Evolutionary conservation across 1,284 basidiomycete genomes (phyloP).

Genomic region (Microbotryum scabiosae): DNA sequence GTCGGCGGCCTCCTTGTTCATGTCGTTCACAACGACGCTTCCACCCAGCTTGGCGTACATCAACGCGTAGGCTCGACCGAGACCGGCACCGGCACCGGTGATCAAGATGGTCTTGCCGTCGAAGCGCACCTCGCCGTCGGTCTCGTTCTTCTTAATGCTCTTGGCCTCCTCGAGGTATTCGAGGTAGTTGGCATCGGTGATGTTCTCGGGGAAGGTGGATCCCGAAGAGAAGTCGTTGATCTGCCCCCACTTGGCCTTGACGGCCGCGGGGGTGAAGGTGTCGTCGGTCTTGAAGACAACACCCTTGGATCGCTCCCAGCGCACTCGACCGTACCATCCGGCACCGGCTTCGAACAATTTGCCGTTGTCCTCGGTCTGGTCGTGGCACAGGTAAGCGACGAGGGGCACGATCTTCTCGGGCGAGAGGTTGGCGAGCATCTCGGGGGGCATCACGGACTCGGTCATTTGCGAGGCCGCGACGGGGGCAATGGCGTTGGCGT

Average conservation of each 20-base stretch:
- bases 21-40: constrained; percentile 95
- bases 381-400: constrained; percentile 53
- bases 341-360: constrained; percentile 90
- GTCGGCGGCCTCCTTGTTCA: constrained; percentile 63
- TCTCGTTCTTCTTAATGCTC: constrained; percentile 60
- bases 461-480: constrained; percentile 49
- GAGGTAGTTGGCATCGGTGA: constrained; percentile 50
- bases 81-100: constrained; percentile 86
- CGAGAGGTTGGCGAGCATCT: constrained; percentile 85
- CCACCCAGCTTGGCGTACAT: constrained; percentile 88
- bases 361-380: constrained; percentile 58
- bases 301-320: constrained; percentile 84
- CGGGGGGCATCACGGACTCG: constrained; percentile 78
- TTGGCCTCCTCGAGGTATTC: constrained; percentile 62
- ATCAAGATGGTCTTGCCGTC: constrained; percentile 87
- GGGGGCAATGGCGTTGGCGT: constrained; percentile 78
- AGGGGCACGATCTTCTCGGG: constrained; percentile 92
- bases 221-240: constrained; percentile 69
- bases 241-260: constrained; percentile 71
- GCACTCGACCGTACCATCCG: constrained; percentile 82
- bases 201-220: constrained; percentile 60
- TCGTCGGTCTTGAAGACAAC: constrained; percentile 83
- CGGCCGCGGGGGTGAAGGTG: constrained; percentile 88
- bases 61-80: constrained; percentile 83
- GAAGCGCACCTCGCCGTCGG: constrained; percentile 67